Evolutionary conservation across 129 eudicot genomes (phyloP), one percentile per base, ranked within the genome.

Genomic region (Erigeron canadensis): DNA sequence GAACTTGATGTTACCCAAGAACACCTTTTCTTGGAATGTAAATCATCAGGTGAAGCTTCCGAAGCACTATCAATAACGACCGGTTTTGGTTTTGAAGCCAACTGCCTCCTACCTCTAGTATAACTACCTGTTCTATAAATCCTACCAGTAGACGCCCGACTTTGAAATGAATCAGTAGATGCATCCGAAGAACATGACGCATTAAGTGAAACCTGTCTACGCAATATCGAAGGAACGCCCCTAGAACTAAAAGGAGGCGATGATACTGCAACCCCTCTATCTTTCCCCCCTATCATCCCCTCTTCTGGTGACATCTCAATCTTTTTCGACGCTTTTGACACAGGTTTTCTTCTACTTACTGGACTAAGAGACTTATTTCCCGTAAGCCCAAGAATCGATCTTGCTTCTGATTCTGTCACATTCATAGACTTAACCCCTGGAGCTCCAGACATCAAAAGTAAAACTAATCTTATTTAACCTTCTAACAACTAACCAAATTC

Each of bases 111-210:
- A 41, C 81, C 75, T 40, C 75, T 70, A 34, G 75, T 40, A 17
- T 47, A 60, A 13, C 73, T 61, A 61, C 77, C 77, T n/a, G 82
- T 74, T 71, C 87, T 74, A 67, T 74, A 77, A n/a, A 86, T 80
- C 69, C 85, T 82, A 70, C 90, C 87, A 46, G 90, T 86, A 34
- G 90, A 86, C 4, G 90, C 83, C 71, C 87, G 83, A 58, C 90
- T 86, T 58, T 77, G 87, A 77, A 86, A 76, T 19, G 90, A 82
- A 80, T 86, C 90, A 28, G 84, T 67, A 17, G 90, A 85, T 10
- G 90, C 90, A 79, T 85, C 90, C 17, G 90, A 82, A 63, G 90
- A 86, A 74, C 87, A 86, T 1, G 90, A 86, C 80, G 87, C 87
- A 71, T 62, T 82, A 44, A 82, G 85, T 51, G 77, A 78, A 42